These are phyloP conservation scores for Saccharomycopsis javanensis DNA, from an alignment of 805 yeast genomes.

Conservation along the genomic window DNA sequence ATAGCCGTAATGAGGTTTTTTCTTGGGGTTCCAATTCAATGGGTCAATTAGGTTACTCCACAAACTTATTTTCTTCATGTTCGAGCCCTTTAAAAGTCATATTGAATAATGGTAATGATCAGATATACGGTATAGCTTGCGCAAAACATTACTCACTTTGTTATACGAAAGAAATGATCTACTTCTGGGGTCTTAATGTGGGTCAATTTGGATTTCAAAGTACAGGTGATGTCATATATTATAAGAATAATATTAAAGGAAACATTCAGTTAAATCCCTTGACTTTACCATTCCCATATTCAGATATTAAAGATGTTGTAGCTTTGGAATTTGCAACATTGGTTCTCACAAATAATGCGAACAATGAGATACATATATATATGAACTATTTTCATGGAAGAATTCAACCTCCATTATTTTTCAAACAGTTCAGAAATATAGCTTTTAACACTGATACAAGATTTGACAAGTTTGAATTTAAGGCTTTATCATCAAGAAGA, in stretches of 20 bases:
- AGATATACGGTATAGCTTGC: conserved; percentile 40
- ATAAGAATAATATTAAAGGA: conserved; percentile 29
- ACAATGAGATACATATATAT: conserved; percentile 54
- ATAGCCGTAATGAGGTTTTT: conserved; percentile 43
- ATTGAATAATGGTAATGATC: conserved; percentile 21
- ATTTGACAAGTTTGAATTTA: conserved; percentile 48
- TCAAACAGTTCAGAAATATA: conserved; percentile 5
- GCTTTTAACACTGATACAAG: neutral
- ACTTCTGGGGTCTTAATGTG: conserved; percentile 68
- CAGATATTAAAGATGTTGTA: conserved; percentile 41
- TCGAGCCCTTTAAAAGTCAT: conserved; percentile 20
- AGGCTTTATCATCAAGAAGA: conserved; percentile 34
- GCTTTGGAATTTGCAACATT: conserved; percentile 66
- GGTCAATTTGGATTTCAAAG: conserved; percentile 67
- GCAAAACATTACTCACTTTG: conserved; percentile 65
- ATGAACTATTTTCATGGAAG: conserved; percentile 48
- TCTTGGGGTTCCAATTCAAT: conserved; percentile 72
- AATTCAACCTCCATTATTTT: conserved; percentile 28
- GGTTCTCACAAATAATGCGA: conserved; percentile 38
- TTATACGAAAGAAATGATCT: conserved; percentile 39
- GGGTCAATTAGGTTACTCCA: conserved; percentile 54
- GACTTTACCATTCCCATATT: conserved; percentile 35
- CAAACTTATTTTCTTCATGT: neutral
- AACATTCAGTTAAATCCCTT: conserved; percentile 32
- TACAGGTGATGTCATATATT: conserved; percentile 25